Conservation (phyloP, 192 early-diverging fungal species). For the Mortierella hygrophila region DNA sequence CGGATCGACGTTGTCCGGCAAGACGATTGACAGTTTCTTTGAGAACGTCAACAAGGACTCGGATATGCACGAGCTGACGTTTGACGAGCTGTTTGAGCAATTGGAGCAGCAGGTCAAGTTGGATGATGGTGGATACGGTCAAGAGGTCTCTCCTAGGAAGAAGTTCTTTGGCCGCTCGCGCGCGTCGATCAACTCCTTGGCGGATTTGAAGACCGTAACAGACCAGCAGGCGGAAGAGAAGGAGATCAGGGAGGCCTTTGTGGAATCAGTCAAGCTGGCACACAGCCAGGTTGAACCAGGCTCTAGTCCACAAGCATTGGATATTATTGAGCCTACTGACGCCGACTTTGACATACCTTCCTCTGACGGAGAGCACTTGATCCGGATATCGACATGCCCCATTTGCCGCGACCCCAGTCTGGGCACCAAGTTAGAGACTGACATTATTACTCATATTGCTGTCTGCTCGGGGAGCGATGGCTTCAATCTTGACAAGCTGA, state of each 20-base stretch:
- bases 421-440: constrained; percentile 67
- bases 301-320: constrained; percentile 24
- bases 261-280: constrained; percentile 9
- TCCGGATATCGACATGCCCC: constrained; percentile 75
- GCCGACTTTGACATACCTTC: constrained; percentile 52
- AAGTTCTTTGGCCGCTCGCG: constrained; percentile 41
- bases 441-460: constrained; percentile 83
- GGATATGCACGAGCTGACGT: constrained; percentile 69
- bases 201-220: not conserved
- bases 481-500: constrained; percentile 74
- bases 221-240: constrained; percentile 21
- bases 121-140: constrained; percentile 23
- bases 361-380: constrained; percentile 68
- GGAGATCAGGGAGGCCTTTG: constrained; percentile 12
- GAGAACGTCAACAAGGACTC: constrained; percentile 60
- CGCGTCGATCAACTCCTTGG: not conserved
- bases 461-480: constrained; percentile 78
- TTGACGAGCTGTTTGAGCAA: constrained; percentile 70
- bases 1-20: constrained; percentile 74
- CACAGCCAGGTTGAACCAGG: constrained; percentile 7
- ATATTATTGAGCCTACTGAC: constrained; percentile 38
- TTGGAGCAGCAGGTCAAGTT: constrained; percentile 66
- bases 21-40: constrained; percentile 74
- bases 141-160: constrained; percentile 1
- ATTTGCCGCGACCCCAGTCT: constrained; percentile 75